A percentile compares a stretch with the other conserved stretches of the same genome.
These are phyloP conservation scores for Fusarium goolgardi DNA, from an alignment of 2,329 filamentous ascomycete species.

Conservation along the genomic window DNA sequence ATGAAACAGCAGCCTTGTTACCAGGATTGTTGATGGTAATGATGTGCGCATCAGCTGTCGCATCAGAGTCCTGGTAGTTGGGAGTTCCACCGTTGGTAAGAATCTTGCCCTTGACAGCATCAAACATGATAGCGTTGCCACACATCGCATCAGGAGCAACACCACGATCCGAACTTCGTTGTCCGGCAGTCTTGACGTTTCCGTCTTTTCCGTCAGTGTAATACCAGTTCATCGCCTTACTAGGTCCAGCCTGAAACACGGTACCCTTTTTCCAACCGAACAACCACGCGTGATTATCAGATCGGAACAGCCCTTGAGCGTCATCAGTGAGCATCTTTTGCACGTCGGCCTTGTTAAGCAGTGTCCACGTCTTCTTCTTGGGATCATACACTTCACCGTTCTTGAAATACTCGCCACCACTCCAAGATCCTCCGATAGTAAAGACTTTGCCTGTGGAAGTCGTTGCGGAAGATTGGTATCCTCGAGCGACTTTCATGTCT, in stretches of 20 bases:
- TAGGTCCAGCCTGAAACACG: constrained; percentile 66
- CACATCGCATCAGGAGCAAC: constrained; percentile 63
- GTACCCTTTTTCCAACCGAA: constrained; percentile 57
- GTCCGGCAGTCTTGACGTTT: constrained; percentile 34
- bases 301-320: constrained; percentile 60
- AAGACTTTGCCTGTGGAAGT: constrained; percentile 30
- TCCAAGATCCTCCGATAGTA: constrained; percentile 34
- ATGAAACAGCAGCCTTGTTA: background rate
- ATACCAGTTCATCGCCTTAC: constrained; percentile 67
- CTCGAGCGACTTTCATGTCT: constrained; percentile 23
- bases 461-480: constrained; percentile 34
- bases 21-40: constrained; percentile 57
- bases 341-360: constrained; percentile 52
- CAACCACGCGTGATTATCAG: constrained; percentile 49
- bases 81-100: constrained; percentile 62
- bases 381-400: constrained; percentile 33
- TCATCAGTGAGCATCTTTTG: constrained; percentile 63
- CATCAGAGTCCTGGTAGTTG: constrained; percentile 58
- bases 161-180: constrained; percentile 49
- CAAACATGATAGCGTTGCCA: constrained; percentile 67
- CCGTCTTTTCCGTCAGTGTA: constrained; percentile 50
- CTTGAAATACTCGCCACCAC: constrained; percentile 16
- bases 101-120: constrained; percentile 68
- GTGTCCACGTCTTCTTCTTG: constrained; percentile 19
- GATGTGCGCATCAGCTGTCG: constrained; percentile 59